A percentile compares a stretch with the other conserved stretches of the same genome.
phyloP scores from a whole-genome alignment of 768 basidiomycete genomes.

The Psilocybe sp. region DNA sequence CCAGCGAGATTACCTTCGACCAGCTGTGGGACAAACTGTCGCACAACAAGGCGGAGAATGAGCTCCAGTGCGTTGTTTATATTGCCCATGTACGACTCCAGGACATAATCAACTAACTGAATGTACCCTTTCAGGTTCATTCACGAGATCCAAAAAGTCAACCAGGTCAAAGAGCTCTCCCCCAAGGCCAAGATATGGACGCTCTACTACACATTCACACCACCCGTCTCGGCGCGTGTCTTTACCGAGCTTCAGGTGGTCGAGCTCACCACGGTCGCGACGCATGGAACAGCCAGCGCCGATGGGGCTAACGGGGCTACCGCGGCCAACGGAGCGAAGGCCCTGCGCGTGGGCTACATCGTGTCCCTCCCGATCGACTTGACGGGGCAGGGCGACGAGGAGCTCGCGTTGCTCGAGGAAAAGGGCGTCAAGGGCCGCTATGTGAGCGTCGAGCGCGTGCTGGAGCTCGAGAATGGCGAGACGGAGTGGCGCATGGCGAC shows the following conservation, averaged over 20 bases:
- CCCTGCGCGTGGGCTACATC: constrained; percentile 30
- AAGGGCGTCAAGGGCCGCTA: constrained; percentile 62
- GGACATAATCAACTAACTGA: no score
- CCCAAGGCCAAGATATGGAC: constrained; percentile 68
- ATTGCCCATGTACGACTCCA: no score
- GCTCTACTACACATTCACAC: constrained; percentile 67
- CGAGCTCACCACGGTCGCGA: constrained; percentile 45
- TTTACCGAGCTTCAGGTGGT: constrained; percentile 75
- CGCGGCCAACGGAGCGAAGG: constrained; percentile 14
- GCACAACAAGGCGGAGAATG: constrained; percentile 62
- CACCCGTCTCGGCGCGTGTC: constrained; percentile 68
- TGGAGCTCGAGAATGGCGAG: constrained; percentile 58
- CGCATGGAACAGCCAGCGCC: constrained; percentile 54
- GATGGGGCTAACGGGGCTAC: constrained; percentile 11
- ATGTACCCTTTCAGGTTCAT: constrained; percentile 63
- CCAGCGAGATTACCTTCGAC: constrained; percentile 70
- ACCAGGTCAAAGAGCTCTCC: constrained; percentile 60
- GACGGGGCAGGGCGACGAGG: constrained; percentile 43
- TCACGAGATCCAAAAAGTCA: constrained; percentile 59
- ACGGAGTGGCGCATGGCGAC: constrained; percentile 84
- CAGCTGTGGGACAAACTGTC: constrained; percentile 71
- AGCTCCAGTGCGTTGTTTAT: constrained; percentile 51
- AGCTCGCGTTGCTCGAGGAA: constrained; percentile 59
- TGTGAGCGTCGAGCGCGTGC: constrained; percentile 64
- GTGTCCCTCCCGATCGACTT: constrained; percentile 73